Conservation (phyloP, 2,329 filamentous ascomycete species). For the Penicillium sp. region DNA sequence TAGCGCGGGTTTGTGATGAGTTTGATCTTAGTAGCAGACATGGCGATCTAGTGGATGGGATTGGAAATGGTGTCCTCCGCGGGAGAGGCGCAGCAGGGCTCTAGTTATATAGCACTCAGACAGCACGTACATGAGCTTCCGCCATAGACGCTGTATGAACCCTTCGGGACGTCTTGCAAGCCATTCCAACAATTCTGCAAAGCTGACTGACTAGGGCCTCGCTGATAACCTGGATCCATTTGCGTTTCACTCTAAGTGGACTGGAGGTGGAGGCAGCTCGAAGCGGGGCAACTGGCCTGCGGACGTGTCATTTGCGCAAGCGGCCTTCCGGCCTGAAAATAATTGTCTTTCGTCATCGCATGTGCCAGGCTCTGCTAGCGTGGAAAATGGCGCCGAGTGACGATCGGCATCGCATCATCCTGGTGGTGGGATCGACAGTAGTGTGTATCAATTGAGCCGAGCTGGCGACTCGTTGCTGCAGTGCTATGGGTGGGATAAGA, state of each 20-base stretch:
- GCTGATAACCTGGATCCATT: neutral
- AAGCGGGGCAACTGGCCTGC: neutral
- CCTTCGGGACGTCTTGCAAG: neutral
- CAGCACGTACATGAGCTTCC: neutral
- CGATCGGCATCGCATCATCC: slow-evolving; percentile 8
- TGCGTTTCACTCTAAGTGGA: slow-evolving; percentile 1
- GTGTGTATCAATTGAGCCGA: slow-evolving; percentile 7
- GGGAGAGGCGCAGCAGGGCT: slow-evolving; percentile 1
- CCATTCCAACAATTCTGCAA: neutral
- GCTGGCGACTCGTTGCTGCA: slow-evolving; percentile 1
- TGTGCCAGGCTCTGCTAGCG: slow-evolving; percentile 2
- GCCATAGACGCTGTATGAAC: neutral
- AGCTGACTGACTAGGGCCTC: neutral
- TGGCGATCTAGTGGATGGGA: slow-evolving; percentile 15
- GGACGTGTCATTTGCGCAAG: neutral
- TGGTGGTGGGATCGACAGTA: slow-evolving; percentile 8
- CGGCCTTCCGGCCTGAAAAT: neutral
- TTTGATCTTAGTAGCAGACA: slow-evolving; percentile 42
- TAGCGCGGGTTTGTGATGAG: slow-evolving; percentile 56
- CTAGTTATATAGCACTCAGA: slow-evolving; percentile 9
- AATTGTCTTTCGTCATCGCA: slow-evolving; percentile 5
- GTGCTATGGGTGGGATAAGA: neutral
- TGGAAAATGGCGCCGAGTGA: slow-evolving; percentile 5
- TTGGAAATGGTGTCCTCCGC: too few relatives aligned
- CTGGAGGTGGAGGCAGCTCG: neutral